Conservation (phyloP, 73 alveolate species). For the Tetrahymena elliotti region DNA sequence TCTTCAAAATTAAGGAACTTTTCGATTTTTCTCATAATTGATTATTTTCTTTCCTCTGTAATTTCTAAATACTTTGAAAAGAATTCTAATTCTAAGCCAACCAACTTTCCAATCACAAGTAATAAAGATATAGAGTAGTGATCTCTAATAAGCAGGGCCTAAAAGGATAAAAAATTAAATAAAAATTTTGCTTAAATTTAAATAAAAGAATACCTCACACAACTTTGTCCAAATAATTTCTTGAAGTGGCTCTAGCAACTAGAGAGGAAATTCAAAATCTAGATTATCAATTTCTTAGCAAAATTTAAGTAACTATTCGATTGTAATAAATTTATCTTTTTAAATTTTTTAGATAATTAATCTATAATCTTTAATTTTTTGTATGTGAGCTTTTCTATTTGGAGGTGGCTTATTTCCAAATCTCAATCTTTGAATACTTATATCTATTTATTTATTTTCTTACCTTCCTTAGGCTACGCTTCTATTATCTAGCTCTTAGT, state of each 20-base stretch:
- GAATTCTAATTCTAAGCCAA: not conserved
- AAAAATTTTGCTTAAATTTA: not conserved
- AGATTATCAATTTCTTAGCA: not conserved
- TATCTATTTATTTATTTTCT: not conserved
- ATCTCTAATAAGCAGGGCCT: not conserved
- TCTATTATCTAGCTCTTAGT: not conserved
- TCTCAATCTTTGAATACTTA: not conserved
- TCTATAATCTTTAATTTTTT: not conserved
- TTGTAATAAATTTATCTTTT: not conserved
- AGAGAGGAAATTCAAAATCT: not conserved
- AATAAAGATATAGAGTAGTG: not conserved
- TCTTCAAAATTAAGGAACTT: not conserved
- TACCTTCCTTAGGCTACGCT: not conserved
- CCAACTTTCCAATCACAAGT: not conserved
- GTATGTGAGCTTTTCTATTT: not conserved
- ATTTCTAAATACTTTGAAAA: not conserved
- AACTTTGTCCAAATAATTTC: not conserved
- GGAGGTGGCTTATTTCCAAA: not conserved
- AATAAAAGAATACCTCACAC: not conserved
- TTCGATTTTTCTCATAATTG: not conserved
- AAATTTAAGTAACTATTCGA: not conserved
- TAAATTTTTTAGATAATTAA: not conserved
- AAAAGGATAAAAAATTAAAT: not conserved
- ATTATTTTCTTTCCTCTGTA: not conserved
- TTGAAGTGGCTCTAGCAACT: not conserved